Conservation (phyloP, 2,329 filamentous ascomycete species). For the Paraphaeosphaeria minitans region DNA sequence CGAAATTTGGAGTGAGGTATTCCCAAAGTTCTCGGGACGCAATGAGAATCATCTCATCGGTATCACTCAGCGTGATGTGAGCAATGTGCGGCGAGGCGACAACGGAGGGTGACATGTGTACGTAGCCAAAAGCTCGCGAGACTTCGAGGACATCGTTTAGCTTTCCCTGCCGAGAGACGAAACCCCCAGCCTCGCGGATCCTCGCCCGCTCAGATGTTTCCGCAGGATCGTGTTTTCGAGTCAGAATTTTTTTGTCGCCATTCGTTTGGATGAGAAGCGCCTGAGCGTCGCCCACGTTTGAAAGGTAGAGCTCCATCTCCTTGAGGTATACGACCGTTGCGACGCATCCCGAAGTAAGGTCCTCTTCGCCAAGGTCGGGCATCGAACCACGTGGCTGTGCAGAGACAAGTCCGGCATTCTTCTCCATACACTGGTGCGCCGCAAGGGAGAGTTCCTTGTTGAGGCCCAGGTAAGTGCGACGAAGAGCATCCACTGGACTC, state of each 20-base stretch:
- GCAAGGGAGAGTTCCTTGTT: conserved; percentile 94
- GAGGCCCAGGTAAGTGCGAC: conserved; percentile 82
- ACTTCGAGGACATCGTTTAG: conserved; percentile 91
- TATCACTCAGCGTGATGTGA: conserved; percentile 78
- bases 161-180: conserved; percentile 91
- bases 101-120: conserved; percentile 88
- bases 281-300: conserved; percentile 94
- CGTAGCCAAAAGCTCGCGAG: conserved; percentile 93
- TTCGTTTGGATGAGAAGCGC: conserved; percentile 94
- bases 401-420: conserved; percentile 52
- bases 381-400: conserved; percentile 70
- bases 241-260: conserved; percentile 80
- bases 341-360: conserved; percentile 86
- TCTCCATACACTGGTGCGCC: conserved; percentile 79
- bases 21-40: conserved; percentile 96
- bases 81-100: conserved; percentile 87
- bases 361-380: conserved; percentile 83
- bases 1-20: conserved; percentile 84
- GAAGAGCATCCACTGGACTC: conserved; percentile 79
- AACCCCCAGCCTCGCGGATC: conserved; percentile 92
- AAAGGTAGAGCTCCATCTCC: conserved; percentile 87
- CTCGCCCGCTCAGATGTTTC: conserved; percentile 82
- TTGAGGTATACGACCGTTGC: conserved; percentile 91
- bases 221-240: conserved; percentile 90
- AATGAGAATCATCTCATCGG: conserved; percentile 91